Conservation (phyloP, 352 stramenopile genomes). For the Phytophthora nicotianae region DNA sequence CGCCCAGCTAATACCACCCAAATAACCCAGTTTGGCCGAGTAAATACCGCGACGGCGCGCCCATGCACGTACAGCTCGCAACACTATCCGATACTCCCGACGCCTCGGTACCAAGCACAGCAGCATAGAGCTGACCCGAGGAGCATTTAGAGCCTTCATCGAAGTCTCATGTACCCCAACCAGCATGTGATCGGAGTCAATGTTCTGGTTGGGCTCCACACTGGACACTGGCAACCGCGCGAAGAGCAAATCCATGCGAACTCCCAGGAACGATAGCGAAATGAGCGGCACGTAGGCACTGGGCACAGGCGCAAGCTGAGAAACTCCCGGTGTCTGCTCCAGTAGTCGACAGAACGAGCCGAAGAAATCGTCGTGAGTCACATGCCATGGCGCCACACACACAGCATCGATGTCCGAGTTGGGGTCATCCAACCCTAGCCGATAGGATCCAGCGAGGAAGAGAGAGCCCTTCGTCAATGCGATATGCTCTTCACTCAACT, state of each 20-base stretch:
- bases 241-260: conserved; percentile 94
- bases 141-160: conserved; percentile 95
- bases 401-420: conserved; percentile 88
- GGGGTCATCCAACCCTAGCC: conserved; percentile 80
- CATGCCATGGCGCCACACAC: conserved; percentile 80
- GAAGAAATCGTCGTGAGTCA: conserved; percentile 90
- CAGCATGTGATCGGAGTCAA: conserved; percentile 89
- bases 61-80: conserved; percentile 79
- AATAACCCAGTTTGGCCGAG: conserved; percentile 96
- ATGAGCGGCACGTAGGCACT: conserved; percentile 94
- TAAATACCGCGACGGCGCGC: conserved; percentile 94
- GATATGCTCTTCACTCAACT: conserved; percentile 74
- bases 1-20: conserved; percentile 98
- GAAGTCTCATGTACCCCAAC: conserved; percentile 93
- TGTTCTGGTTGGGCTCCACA: conserved; percentile 78
- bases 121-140: conserved; percentile 95
- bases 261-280: conserved; percentile 87
- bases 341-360: conserved; percentile 70
- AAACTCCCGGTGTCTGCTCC: conserved; percentile 65
- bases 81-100: conserved; percentile 87
- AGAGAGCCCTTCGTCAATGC: conserved; percentile 75
- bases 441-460: conserved; percentile 89
- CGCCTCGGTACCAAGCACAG: conserved; percentile 91
- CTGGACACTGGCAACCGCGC: conserved; percentile 66
- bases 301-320: conserved; percentile 79